phyloP scores from a whole-genome alignment of 2,329 filamentous ascomycete species.

The Apiospora rasikravindrae region DNA sequence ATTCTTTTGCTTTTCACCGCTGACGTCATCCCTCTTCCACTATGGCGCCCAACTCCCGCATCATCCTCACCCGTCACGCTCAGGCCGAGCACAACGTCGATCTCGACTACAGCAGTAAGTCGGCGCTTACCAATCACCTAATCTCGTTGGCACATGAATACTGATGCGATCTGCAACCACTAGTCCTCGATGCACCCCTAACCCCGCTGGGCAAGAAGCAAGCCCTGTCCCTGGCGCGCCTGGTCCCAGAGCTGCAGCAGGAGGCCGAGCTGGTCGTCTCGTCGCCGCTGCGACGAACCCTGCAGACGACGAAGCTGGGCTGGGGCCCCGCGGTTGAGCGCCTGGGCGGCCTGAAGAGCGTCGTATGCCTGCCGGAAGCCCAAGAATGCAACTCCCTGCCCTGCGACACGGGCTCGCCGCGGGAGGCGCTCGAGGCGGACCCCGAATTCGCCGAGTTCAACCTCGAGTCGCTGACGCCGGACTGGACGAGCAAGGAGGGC shows the following conservation, averaged over 20 bases:
- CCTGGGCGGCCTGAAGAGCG: slow-evolving; percentile 28
- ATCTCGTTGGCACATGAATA: no score
- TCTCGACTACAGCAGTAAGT: slow-evolving; percentile 34
- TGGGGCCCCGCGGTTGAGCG: slow-evolving; percentile 32
- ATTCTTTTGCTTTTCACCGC: not conserved
- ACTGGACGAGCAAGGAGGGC: slow-evolving; percentile 37
- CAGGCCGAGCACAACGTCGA: slow-evolving; percentile 37
- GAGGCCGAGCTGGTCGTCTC: slow-evolving; percentile 35
- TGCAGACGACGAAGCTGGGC: slow-evolving; percentile 40
- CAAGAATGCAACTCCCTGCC: slow-evolving; percentile 37
- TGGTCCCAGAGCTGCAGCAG: slow-evolving; percentile 28
- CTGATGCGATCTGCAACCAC: not conserved
- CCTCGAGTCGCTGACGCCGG: slow-evolving; percentile 30
- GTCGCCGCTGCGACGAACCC: slow-evolving; percentile 39
- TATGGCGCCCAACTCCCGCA: slow-evolving; percentile 35
- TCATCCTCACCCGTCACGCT: slow-evolving; percentile 35
- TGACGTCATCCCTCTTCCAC: slow-evolving; percentile 17
- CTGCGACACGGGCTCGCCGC: slow-evolving; percentile 40
- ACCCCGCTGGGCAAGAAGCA: slow-evolving; percentile 34
- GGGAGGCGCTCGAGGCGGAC: slow-evolving; percentile 32
- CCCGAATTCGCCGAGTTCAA: slow-evolving; percentile 34
- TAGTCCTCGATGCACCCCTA: slow-evolving; percentile 34
- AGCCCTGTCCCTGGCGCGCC: slow-evolving; percentile 29
- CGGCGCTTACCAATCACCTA: no score
- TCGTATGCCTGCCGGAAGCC: slow-evolving; percentile 36